Evolutionary conservation across 495 filamentous ascomycete species (phyloP).

Genomic region (Hypomontagnella monticulosa): DNA sequence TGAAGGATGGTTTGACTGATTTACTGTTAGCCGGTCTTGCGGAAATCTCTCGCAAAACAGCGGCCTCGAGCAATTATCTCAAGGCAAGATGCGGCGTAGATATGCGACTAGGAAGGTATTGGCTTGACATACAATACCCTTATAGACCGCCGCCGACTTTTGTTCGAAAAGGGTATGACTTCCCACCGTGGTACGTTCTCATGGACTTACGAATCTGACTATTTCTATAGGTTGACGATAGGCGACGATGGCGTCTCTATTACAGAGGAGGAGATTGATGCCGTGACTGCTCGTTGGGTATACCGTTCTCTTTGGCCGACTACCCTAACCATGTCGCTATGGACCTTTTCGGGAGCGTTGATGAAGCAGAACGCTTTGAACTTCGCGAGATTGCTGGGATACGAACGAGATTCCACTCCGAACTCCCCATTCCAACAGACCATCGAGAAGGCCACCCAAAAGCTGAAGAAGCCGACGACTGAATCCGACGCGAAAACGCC

Average conservation of each 20-base stretch:
- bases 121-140: slow-evolving; percentile 56
- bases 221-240: slow-evolving; percentile 43
- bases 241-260: slow-evolving; percentile 46
- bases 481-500: slow-evolving; percentile 20
- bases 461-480: slow-evolving; percentile 44
- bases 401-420: slow-evolving; percentile 24
- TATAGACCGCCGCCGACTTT: slow-evolving; percentile 53
- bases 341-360: slow-evolving; percentile 47
- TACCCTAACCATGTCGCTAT: slow-evolving; percentile 46
- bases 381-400: slow-evolving; percentile 48
- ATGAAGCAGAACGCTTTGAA: slow-evolving; percentile 42
- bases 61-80: slow-evolving; percentile 22
- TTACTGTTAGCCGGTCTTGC: slow-evolving; percentile 43
- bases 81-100: slow-evolving; percentile 31
- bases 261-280: slow-evolving; percentile 44
- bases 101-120: slow-evolving; percentile 41
- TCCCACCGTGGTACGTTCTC: background rate
- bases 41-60: slow-evolving; percentile 32
- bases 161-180: slow-evolving; percentile 51
- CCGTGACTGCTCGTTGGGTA: slow-evolving; percentile 39
- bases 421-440: slow-evolving; percentile 33
- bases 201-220: slow-evolving; percentile 29
- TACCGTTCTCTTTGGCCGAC: slow-evolving; percentile 50
- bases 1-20: background rate
- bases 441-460: slow-evolving; percentile 44